Evolutionary conservation across 139 green algal genomes (phyloP).

Genomic region (Coccomyxa sp.): DNA sequence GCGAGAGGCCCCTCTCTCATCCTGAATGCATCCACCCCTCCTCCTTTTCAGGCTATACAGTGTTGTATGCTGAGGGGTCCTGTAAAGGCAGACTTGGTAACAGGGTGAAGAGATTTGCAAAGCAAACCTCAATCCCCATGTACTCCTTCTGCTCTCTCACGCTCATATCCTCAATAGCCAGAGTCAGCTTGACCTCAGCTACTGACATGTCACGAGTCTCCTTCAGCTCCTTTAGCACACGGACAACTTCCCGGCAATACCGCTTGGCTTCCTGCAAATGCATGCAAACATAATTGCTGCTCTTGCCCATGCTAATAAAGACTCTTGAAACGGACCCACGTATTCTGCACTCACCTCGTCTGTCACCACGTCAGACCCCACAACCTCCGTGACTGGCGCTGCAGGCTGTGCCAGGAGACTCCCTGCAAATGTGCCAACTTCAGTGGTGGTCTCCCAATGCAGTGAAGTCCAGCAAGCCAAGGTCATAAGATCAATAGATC

Average conservation of each 20-base stretch:
- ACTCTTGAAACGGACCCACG: background rate
- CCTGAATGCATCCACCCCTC: conserved; percentile 29
- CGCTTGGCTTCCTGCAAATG: conserved; percentile 43
- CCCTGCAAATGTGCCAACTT: background rate
- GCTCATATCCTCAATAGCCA: conserved; percentile 80
- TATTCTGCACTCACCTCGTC: conserved; percentile 38
- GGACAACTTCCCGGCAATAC: conserved; percentile 68
- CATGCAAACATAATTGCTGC: too few relatives aligned
- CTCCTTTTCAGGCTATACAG: background rate
- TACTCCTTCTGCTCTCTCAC: conserved; percentile 35
- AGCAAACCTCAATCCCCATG: conserved; percentile 60
- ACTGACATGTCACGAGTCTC: conserved; percentile 74
- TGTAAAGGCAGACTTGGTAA: too few relatives aligned
- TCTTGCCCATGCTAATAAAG: background rate
- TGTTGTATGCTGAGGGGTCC: background rate
- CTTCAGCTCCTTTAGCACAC: conserved; percentile 60
- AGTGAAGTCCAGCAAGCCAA: background rate
- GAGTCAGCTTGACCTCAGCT: conserved; percentile 73
- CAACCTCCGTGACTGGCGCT: conserved; percentile 18
- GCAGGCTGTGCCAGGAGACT: conserved; percentile 1
- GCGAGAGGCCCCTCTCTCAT: conserved; percentile 67
- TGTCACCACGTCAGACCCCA: conserved; percentile 41
- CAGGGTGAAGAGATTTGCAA: too few relatives aligned
- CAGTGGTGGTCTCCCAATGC: background rate
- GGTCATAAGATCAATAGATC: background rate